Base-by-base conservation (phyloP, 257 asterid species). In the Marsdenia floribunda region DNA sequence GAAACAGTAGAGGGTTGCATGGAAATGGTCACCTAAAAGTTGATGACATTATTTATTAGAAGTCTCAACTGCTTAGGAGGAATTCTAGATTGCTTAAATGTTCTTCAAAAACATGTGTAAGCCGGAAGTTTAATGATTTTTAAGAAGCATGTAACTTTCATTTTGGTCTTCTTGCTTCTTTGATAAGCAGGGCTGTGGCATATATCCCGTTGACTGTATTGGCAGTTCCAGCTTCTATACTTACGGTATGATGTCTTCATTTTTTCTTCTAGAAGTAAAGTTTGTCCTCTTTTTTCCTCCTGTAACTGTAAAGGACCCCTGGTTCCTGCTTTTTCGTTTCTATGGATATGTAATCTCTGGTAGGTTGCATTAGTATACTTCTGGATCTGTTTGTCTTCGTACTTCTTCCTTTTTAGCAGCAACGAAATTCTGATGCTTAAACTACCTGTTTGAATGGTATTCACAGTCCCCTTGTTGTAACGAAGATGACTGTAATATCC, bases 211-310 rank as follows among this genome's bases (percentile, higher is more conserved):
- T 95, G 70, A 95, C 99, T 9, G 87, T 92, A 77, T 81, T 95
- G 82, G 99, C 98, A 61, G 98, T 95, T 80, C 99, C 99, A 75
- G 99, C 99, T 78, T 95, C 99, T 72, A 78, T 95, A 63, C 91
- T 95, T 71, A 94, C 99, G 72, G 99, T 95, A 86, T 82, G 78
- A 80, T 69, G 61, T 70, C 5, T 42, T n/a, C 63, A 29, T 44
- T 55, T 10, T 69, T 42, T 57, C 71, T 76, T 50, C 33, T 15
- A 14, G 16, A 50, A 50, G 64, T 50, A 3, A 18, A 61, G 33
- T 64, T 54, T 58, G 24, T 2, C 21, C 49, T 73, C 14, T 35
- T 38, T 12, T 5, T 35, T 46, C 24, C 49, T 55, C 50, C 21
- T 2, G 0, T 68, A 44, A 37, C 2, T 66, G 13, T 0, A 9